Evolutionary conservation across 495 filamentous ascomycete genomes (phyloP).

Genomic region (Penicillium atrosanguineum): DNA sequence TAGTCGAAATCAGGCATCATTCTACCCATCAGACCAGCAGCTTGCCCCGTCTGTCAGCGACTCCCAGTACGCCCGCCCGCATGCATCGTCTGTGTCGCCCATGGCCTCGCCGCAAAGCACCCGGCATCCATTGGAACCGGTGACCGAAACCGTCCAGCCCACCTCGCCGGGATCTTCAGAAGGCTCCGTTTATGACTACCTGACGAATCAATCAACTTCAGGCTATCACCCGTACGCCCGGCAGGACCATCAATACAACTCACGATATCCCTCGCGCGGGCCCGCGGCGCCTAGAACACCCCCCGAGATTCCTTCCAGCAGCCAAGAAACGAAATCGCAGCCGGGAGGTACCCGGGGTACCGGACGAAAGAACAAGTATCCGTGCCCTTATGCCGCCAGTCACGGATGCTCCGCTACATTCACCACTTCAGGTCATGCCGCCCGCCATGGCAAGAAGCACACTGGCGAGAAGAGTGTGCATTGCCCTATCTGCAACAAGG

Average conservation of each 20-base stretch:
- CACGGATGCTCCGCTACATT: conserved; percentile 79
- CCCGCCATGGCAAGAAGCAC: conserved; percentile 95
- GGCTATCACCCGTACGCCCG: conserved; percentile 27
- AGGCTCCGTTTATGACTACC: conserved; percentile 39
- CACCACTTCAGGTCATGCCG: conserved; percentile 93
- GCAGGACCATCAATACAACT: conserved; percentile 21
- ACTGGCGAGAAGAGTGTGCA: conserved; percentile 91
- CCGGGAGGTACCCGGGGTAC: conserved; percentile 13
- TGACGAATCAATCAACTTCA: conserved; percentile 26
- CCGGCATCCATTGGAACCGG: conserved; percentile 28
- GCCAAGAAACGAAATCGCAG: conserved; percentile 28
- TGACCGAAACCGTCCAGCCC: conserved; percentile 29
- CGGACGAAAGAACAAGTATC: conserved; percentile 52
- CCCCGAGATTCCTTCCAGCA: conserved; percentile 27
- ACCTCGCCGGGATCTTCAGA: conserved; percentile 38
- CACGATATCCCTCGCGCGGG: conserved; percentile 16
- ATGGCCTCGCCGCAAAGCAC: conserved; percentile 23
- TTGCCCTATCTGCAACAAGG: conserved; percentile 88
- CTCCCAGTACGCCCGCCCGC: conserved; percentile 20
- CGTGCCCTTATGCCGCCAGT: conserved; percentile 56
- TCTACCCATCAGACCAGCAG: conserved; percentile 24
- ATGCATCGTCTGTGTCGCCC: conserved; percentile 29
- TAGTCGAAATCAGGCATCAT: conserved; percentile 30
- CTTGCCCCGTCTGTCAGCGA: conserved; percentile 22
- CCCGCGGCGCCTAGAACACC: conserved; percentile 23